Conservation (phyloP, 1,284 basidiomycete genomes). For the Athelia sp. region DNA sequence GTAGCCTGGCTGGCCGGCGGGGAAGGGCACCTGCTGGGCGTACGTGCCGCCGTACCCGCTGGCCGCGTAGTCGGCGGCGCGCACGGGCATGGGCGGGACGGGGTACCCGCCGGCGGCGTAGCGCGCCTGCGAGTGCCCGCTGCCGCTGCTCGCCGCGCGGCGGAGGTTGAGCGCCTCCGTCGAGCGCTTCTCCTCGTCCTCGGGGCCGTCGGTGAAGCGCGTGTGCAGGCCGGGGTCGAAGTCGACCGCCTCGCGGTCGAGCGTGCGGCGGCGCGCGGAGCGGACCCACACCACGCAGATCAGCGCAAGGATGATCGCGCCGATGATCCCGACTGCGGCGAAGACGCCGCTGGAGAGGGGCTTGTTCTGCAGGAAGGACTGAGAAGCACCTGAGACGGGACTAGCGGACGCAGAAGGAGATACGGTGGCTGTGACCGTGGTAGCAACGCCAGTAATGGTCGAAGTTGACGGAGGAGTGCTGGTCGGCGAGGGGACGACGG, state of each 20-base stretch:
- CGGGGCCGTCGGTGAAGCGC: not conserved
- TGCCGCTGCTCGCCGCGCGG: too few species aligned
- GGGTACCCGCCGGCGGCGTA: not conserved
- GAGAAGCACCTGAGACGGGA: conserved; percentile 15
- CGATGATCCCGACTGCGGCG: conserved; percentile 44
- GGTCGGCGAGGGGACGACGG: too few species aligned
- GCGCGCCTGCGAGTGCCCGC: not conserved
- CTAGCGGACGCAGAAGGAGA: conserved; percentile 12
- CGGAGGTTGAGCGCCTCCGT: not conserved
- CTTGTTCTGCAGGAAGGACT: conserved; percentile 59
- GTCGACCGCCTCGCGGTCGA: conserved; percentile 35
- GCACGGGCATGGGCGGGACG: not conserved
- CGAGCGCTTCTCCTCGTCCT: not conserved
- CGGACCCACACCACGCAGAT: conserved; percentile 45
- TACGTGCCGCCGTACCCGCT: not conserved
- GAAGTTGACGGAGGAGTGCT: conserved; percentile 4
- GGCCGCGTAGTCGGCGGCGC: not conserved
- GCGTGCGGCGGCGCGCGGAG: conserved; percentile 37
- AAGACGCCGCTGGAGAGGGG: conserved; percentile 54
- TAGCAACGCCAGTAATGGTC: conserved; percentile 7
- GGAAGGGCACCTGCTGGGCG: not conserved
- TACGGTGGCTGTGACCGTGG: conserved; percentile 23
- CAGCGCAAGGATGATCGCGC: conserved; percentile 40
- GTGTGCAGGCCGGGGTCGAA: conserved; percentile 38
- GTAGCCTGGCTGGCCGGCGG: not conserved